Evolutionary conservation across 805 yeast species (phyloP).

Genomic region (Schwanniomyces occidentalis): DNA sequence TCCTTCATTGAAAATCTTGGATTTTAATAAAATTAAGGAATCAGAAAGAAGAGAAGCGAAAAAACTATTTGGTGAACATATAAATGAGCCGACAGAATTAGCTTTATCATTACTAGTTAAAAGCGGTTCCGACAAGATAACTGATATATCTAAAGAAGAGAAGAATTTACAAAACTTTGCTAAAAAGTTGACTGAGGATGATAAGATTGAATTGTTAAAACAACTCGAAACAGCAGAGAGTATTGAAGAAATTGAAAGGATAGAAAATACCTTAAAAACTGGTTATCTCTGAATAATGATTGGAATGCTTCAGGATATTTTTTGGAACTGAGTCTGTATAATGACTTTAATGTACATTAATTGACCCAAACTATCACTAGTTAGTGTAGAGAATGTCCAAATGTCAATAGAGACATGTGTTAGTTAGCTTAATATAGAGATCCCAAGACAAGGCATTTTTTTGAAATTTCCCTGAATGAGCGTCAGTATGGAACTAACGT

Average conservation of each 20-base stretch:
- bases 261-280: conserved; percentile 52
- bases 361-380: too few relatives aligned
- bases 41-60: conserved; percentile 50
- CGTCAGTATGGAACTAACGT: too few relatives aligned
- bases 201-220: conserved; percentile 48
- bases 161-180: conserved; percentile 37
- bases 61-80: conserved; percentile 39
- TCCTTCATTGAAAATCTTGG: conserved; percentile 66
- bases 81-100: conserved; percentile 19
- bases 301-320: too few relatives aligned
- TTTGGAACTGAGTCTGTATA: too few relatives aligned
- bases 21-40: conserved; percentile 61
- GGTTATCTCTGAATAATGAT: background rate
- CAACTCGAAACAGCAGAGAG: conserved; percentile 64
- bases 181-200: conserved; percentile 54
- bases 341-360: too few relatives aligned
- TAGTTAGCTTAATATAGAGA: too few relatives aligned
- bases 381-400: too few relatives aligned
- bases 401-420: too few relatives aligned
- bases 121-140: background rate
- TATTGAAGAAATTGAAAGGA: conserved; percentile 70
- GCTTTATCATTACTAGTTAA: conserved; percentile 8
- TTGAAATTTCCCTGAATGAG: too few relatives aligned
- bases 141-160: conserved; percentile 19
- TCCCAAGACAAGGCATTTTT: too few relatives aligned